Percentiles rank a stretch among this genome's conserved stretches.
Conservation (phyloP, 345 rosid genomes). For the Boechera divaricarpa region DNA sequence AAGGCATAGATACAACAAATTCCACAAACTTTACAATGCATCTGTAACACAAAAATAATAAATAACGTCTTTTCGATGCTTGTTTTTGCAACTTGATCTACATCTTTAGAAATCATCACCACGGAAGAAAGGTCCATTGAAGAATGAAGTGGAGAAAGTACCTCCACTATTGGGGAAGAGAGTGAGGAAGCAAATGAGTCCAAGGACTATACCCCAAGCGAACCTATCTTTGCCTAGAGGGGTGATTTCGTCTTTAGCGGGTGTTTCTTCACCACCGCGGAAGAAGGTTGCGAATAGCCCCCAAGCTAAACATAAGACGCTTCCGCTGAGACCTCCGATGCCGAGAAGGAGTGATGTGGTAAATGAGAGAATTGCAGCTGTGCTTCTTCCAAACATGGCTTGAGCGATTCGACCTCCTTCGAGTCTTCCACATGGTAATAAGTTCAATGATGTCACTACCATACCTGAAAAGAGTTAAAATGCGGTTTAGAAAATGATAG, state of each 20-base stretch:
- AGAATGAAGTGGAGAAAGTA: conserved; percentile 79
- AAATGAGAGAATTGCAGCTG: conserved; percentile 70
- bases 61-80: conserved; percentile 13
- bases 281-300: conserved; percentile 93
- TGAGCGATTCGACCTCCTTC: conserved; percentile 98
- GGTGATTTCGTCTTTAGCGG: conserved; percentile 87
- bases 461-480: conserved; percentile 56
- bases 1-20: conserved; percentile 43
- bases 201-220: conserved; percentile 84
- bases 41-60: not conserved
- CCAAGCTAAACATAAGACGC: conserved; percentile 89
- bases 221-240: conserved; percentile 71
- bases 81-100: not conserved
- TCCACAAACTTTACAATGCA: conserved; percentile 7
- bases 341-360: conserved; percentile 80
- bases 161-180: conserved; percentile 94
- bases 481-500: not conserved
- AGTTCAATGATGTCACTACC: conserved; percentile 92
- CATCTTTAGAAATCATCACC: conserved; percentile 55
- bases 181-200: conserved; percentile 90
- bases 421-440: conserved; percentile 91
- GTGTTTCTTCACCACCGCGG: conserved; percentile 89
- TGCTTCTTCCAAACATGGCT: conserved; percentile 90
- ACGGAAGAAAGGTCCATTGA: conserved; percentile 78
- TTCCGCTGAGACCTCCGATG: conserved; percentile 84